Evolutionary conservation across 305 asterid genomes (phyloP), one percentile per base, ranked within the genome.

Genomic region (Solanum hybrid): DNA sequence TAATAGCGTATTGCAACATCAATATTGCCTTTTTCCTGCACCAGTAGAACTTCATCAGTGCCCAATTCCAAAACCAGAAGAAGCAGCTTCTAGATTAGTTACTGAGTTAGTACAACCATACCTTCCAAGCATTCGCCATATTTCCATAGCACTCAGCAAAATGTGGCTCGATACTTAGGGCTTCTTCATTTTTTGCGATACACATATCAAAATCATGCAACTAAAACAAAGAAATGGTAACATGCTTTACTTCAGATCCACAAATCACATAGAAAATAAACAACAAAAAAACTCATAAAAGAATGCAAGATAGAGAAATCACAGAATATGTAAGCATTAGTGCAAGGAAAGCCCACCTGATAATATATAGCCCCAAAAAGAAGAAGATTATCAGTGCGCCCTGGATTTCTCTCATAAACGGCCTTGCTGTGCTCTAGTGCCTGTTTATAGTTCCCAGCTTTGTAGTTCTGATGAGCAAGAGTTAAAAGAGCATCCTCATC

Each of bases 111-210:
- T n/a, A 31, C 42, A 34, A 89, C 13, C 75, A 77, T 91, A 97
- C 99, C 98, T 97, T 97, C 96, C 94, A 97, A 90, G 99, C 99
- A 93, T 97, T 97, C 19, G 99, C 99, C 99, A 96, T 97, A 91
- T 97, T 97, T 85, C 99, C 99, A 92, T 96, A 97, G 91, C 99
- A 96, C 94, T 97, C 99, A 71, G 99, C 99, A 95, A 97, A 96
- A 89, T 93, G 97, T 36, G 99, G 99, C 88, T 97, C 96, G 69
- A 97, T 92, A 75, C 94, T 93, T 60, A 97, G 95, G 87, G 99
- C 99, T 93, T 97, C 99, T 92, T 97, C 98, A 91, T 97, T 97
- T 93, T 95, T 97, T 32, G 97, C 93, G 22, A 97, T 94, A 93
- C 99, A 97, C 90, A 87, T 92, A 79, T 97, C 99, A 87, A 94